Percentiles rank a stretch among this genome's conserved stretches.
Evolutionary conservation across 768 basidiomycete species (phyloP).

Genomic region (Tylopilus vinaceipallidus): DNA sequence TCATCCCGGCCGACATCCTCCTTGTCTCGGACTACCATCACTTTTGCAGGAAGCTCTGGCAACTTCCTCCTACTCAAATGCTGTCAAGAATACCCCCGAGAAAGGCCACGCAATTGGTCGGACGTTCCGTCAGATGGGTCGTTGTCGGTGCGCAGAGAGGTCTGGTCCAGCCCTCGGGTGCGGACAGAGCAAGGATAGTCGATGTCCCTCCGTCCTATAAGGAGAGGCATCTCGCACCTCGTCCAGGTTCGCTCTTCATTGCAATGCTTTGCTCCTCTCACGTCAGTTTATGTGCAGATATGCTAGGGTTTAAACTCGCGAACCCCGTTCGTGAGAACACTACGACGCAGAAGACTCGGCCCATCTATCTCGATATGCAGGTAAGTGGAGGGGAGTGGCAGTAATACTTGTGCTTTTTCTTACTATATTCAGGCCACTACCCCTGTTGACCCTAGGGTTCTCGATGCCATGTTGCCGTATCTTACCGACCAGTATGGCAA

Average conservation of each 20-base stretch:
- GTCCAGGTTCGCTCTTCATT: slow-evolving; percentile 50
- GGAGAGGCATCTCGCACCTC: slow-evolving; percentile 66
- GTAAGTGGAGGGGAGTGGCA: slow-evolving; percentile 38
- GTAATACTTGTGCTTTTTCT: neutral
- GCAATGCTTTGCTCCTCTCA: neutral
- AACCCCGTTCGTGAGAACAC: slow-evolving; percentile 57
- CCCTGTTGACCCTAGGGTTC: slow-evolving; percentile 93
- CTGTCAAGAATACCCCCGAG: slow-evolving; percentile 53
- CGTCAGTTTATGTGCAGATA: slow-evolving; percentile 50
- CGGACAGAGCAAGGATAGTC: slow-evolving; percentile 80
- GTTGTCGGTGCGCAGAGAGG: slow-evolving; percentile 42
- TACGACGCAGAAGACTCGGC: slow-evolving; percentile 62
- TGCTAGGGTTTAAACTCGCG: slow-evolving; percentile 86
- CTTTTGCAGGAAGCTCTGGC: slow-evolving; percentile 4
- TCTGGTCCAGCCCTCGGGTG: slow-evolving; percentile 79
- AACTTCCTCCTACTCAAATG: slow-evolving; percentile 39
- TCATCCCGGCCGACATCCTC: slow-evolving; percentile 1
- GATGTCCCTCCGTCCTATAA: slow-evolving; percentile 75
- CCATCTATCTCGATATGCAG: slow-evolving; percentile 99
- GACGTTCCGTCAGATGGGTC: slow-evolving; percentile 23
- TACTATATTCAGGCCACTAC: slow-evolving; percentile 76
- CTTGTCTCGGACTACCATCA: slow-evolving; percentile 14
- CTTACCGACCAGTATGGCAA: slow-evolving; percentile 96
- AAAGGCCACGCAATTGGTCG: slow-evolving; percentile 27
- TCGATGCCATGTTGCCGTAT: slow-evolving; percentile 96